Evolutionary conservation across 305 asterid species (phyloP).

Genomic region (Solanum hybrid): DNA sequence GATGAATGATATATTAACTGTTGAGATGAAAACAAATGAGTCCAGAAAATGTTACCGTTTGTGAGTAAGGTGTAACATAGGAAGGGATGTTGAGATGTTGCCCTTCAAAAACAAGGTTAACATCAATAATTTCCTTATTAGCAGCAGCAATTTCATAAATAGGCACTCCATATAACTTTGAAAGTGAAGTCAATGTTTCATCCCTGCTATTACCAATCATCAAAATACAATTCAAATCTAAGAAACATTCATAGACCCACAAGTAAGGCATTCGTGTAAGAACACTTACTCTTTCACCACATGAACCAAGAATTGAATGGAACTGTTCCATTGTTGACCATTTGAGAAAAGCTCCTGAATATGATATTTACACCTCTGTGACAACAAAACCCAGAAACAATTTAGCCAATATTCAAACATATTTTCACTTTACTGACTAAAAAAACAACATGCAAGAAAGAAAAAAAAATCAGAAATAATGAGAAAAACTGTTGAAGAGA

Average conservation of each 20-base stretch:
- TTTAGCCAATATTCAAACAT: background rate
- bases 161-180: constrained; percentile 36
- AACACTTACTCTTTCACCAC: constrained; percentile 43
- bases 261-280: background rate
- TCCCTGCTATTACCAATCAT: constrained; percentile 26
- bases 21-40: background rate
- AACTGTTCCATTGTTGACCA: constrained; percentile 8
- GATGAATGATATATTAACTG: background rate
- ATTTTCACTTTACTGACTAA: background rate
- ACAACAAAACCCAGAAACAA: constrained; percentile 4
- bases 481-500: background rate
- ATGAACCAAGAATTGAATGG: constrained; percentile 35
- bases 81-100: constrained; percentile 33
- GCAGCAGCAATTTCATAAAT: constrained; percentile 36
- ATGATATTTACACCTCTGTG: constrained; percentile 35
- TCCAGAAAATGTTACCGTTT: constrained; percentile 18
- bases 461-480: background rate
- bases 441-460: background rate
- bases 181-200: constrained; percentile 35
- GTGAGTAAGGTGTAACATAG: constrained; percentile 2
- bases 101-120: constrained; percentile 32
- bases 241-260: background rate
- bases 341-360: constrained; percentile 35
- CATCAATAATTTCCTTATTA: constrained; percentile 29
- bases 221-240: background rate